Evolutionary conservation across 208 protist genomes (phyloP).

Genomic region (Crithidia expoeki): DNA sequence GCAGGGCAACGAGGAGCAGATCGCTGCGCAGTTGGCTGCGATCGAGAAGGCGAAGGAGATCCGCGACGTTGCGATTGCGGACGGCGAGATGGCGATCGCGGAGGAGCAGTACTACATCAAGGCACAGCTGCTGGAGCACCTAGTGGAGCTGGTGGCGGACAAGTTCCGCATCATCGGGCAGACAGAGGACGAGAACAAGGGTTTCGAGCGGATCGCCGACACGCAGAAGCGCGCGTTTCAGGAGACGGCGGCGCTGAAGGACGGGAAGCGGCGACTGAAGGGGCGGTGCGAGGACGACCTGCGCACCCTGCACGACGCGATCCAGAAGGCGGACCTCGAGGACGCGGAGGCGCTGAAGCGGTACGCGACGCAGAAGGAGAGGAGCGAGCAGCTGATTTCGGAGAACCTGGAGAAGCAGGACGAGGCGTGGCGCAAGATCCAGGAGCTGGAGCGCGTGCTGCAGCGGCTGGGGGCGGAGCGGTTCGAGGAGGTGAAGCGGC

Average conservation of each 20-base stretch:
- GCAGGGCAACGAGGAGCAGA: conserved; percentile 78
- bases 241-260: conserved; percentile 79
- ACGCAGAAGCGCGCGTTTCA: conserved; percentile 83
- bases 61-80: conserved; percentile 79
- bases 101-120: conserved; percentile 89
- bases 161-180: conserved; percentile 80
- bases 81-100: conserved; percentile 84
- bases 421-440: conserved; percentile 79
- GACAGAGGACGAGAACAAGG: conserved; percentile 79
- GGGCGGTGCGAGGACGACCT: conserved; percentile 77
- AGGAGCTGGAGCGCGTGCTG: conserved; percentile 79
- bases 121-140: conserved; percentile 79
- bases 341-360: conserved; percentile 80
- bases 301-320: conserved; percentile 77
- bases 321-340: conserved; percentile 84
- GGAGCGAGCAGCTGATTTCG: conserved; percentile 63
- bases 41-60: conserved; percentile 83
- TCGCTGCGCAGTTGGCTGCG: conserved; percentile 78
- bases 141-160: conserved; percentile 78
- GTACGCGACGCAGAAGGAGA: conserved; percentile 75
- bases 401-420: conserved; percentile 83
- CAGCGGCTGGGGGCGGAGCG: conserved; percentile 79
- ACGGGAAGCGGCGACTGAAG: conserved; percentile 79
- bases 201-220: conserved; percentile 80
- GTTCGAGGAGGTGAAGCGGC: conserved; percentile 86